Evolutionary conservation across 257 asterid species (phyloP), one percentile per base, ranked within the genome.

Genomic region (Coffea eugenioides): DNA sequence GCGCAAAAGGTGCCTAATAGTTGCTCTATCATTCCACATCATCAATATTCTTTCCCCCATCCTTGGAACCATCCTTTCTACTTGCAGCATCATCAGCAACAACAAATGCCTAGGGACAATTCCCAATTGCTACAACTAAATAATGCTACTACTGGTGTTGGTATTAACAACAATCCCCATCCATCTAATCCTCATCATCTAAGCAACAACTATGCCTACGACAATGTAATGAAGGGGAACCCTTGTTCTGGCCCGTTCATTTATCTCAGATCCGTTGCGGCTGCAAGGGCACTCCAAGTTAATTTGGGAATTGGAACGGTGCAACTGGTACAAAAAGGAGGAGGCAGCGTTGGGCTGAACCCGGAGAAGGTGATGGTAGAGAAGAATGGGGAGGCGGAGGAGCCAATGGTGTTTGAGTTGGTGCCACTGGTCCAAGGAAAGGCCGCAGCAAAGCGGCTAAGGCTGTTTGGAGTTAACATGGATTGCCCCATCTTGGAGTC

Each of bases 401-500:
- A 64, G 76, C 85, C 83, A 59, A 78, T 87, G 93, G 98, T 92
- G 68, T 90, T 31, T 31, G 34, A 31, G 34, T 31, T 31, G 34
- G 34, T 31, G 34, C 34, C 34, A 31, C 1, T 31, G 34, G 34
- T 31, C 34, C 34, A 31, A 31, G 34, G 34, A 31, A 31, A 31
- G 34, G 34, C 34, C 34, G 34, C 34, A 31, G 34, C 34, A 31
- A 31, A 31, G 1, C 34, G 34, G 34, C 34, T 31, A 31, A 31
- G 34, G 34, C 34, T 31, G 34, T 31, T 31, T 31, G 34, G 34
- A 31, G 34, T 31, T 31, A 31, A 31, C 89, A 90, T 94, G 98
- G 97, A 92, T 59, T 91, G 97, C 49, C 92, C 93, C 69, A 88
- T 90, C 39, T 79, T 92, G 25, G 93, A 88, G 48, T 94, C 88